These are phyloP conservation scores for Actinidia arguta DNA, from an alignment of 179 eudicot genomes.

Conservation along the genomic window DNA sequence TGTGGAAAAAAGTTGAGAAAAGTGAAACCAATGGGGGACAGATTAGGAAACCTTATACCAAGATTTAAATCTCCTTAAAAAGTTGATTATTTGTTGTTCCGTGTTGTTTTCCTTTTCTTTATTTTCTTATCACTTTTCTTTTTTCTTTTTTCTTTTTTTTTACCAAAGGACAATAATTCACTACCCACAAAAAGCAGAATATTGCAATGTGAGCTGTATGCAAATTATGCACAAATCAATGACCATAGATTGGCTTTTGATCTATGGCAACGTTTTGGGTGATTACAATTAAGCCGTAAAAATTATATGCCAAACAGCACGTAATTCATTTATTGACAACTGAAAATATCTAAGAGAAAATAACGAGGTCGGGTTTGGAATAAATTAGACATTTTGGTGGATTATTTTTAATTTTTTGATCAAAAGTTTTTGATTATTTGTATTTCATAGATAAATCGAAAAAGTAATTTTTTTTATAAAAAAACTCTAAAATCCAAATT, in stretches of 20 bases:
- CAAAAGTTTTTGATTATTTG: too few species aligned
- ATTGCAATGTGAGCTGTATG: neutral
- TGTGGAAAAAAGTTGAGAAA: conserved; percentile 9
- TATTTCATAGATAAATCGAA: too few species aligned
- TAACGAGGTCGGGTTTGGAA: too few species aligned
- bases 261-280: neutral
- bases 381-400: neutral
- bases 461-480: too few species aligned
- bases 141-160: conserved; percentile 10
- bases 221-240: neutral
- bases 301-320: neutral
- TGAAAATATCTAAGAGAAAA: too few species aligned
- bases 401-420: too few species aligned
- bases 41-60: neutral
- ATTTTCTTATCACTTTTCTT: neutral
- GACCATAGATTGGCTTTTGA: neutral
- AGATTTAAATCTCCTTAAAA: neutral
- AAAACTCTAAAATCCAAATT: too few species aligned
- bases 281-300: neutral
- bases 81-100: conserved; percentile 23
- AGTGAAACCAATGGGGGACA: conserved; percentile 17
- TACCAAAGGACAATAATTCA: conserved; percentile 6
- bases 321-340: neutral
- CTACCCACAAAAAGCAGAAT: neutral
- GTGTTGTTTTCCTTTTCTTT: neutral